Evolutionary conservation across 108 stramenopile genomes (phyloP), one percentile per base, ranked within the genome.

Genomic region (Cyclotella atomus): DNA sequence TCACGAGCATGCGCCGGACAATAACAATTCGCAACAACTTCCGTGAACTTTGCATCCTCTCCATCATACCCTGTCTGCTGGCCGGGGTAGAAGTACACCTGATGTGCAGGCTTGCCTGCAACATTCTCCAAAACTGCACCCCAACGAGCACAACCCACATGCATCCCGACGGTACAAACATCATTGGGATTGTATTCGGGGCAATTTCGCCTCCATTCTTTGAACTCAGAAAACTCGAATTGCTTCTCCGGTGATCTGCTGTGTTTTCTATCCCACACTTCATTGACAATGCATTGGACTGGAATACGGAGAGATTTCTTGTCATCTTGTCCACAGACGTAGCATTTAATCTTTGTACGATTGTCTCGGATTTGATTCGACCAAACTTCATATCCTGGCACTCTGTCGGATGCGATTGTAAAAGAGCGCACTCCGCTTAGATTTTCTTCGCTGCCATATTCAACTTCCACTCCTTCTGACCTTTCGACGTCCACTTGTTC

Each of bases 211-310:
- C 56, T 10, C 49, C 59, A 59, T 27, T 61, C 59, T 28, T 56
- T 33, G 33, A 71, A 74, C 60, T 85, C 76, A 32, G n/a, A 2
- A 29, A 28, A 65, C 28, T 65, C 64, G 15, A 17, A 5, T 28
- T 35, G 47, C 9, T 49, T 52, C 7, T 75, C 50, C n/a, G n/a
- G n/a, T n/a, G n/a, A n/a, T n/a, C n/a, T n/a, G n/a, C n/a, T n/a
- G n/a, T n/a, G n/a, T n/a, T n/a, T n/a, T n/a, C n/a, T n/a, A n/a
- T n/a, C n/a, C n/a, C n/a, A n/a, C n/a, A n/a, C n/a, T 32, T 85
- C 80, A 35, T 77, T 75, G 20, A 79, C 83, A 46, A 43, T 55
- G 32, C 87, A 88, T 54, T 88, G 87, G 0, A 83, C 32, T n/a
- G 87, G 75, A 55, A 88, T 78, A 34, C 83, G 62, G 9, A 71